Evolutionary conservation across 495 filamentous ascomycete genomes (phyloP).

Genomic region (Neurospora cerealis): DNA sequence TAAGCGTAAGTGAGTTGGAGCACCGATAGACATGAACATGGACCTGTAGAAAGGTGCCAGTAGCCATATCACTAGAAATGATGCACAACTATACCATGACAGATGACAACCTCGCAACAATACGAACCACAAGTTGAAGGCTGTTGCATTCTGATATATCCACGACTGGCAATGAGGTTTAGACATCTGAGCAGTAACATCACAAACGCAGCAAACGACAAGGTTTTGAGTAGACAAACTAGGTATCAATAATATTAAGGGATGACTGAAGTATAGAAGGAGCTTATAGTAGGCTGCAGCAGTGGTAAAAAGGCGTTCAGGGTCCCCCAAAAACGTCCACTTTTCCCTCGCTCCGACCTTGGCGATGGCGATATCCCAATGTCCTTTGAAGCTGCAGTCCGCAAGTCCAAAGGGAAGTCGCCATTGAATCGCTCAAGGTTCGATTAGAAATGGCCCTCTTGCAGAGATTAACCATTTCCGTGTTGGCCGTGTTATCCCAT

Average conservation of each 20-base stretch:
- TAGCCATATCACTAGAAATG: not conserved
- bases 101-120: not conserved
- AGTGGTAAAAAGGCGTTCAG: not conserved
- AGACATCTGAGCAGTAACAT: not conserved
- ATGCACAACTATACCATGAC: not conserved
- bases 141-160: not conserved
- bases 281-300: not conserved
- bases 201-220: not conserved
- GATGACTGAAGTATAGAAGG: not conserved
- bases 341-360: not conserved
- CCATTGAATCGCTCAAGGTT: not conserved
- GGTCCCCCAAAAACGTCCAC: not conserved
- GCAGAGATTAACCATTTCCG: not conserved
- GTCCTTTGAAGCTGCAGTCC: not conserved
- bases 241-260: not conserved
- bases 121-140: not conserved
- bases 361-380: not conserved
- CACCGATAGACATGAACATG: not conserved
- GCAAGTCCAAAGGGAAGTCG: not conserved
- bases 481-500: not conserved
- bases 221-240: not conserved
- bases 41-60: slow-evolving; percentile 13
- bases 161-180: not conserved
- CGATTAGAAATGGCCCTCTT: not conserved
- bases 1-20: not conserved